A percentile compares a stretch with the other conserved stretches of the same genome.
These are phyloP conservation scores for Astrothelium subdiscretum DNA, from an alignment of 495 filamentous ascomycete genomes.

Conservation along the genomic window DNA sequence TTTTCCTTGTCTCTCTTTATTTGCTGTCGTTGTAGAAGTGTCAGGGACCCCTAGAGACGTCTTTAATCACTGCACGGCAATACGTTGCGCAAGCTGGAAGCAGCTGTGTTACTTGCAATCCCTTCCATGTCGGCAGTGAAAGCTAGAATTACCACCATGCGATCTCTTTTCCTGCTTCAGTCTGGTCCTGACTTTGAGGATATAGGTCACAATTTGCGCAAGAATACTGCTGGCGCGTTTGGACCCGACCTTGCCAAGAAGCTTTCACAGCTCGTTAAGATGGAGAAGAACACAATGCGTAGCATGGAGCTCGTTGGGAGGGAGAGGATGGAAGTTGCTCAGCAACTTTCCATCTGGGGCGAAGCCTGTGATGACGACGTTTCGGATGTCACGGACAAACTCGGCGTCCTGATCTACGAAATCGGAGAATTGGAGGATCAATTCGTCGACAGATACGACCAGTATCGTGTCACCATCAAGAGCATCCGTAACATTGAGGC, in stretches of 20 bases:
- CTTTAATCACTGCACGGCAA: no score
- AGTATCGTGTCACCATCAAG: constrained; percentile 98
- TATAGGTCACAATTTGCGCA: constrained; percentile 86
- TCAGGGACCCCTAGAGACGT: no score
- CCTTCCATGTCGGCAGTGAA: no score
- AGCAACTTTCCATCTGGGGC: constrained; percentile 98
- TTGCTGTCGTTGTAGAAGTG: not conserved
- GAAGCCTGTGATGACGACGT: constrained; percentile 95
- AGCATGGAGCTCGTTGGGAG: constrained; percentile 90
- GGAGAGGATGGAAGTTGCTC: constrained; percentile 96
- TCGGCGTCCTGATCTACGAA: constrained; percentile 94
- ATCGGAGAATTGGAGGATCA: constrained; percentile 97
- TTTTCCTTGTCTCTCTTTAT: not conserved
- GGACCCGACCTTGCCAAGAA: constrained; percentile 96
- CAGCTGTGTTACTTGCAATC: no score
- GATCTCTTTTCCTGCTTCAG: not conserved
- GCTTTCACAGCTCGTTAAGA: constrained; percentile 94
- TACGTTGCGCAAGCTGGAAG: no score
- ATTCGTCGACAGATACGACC: constrained; percentile 96
- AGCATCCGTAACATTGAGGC: constrained; percentile 98
- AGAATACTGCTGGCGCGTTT: constrained; percentile 82
- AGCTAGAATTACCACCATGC: not conserved
- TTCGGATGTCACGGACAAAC: constrained; percentile 96
- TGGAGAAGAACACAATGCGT: constrained; percentile 99
- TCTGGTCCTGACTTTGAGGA: not conserved